A percentile compares a stretch with the other conserved stretches of the same genome.
These are phyloP conservation scores for Warburgia ugandensis DNA, from an alignment of 164 flowering plant genomes.

Conservation along the genomic window DNA sequence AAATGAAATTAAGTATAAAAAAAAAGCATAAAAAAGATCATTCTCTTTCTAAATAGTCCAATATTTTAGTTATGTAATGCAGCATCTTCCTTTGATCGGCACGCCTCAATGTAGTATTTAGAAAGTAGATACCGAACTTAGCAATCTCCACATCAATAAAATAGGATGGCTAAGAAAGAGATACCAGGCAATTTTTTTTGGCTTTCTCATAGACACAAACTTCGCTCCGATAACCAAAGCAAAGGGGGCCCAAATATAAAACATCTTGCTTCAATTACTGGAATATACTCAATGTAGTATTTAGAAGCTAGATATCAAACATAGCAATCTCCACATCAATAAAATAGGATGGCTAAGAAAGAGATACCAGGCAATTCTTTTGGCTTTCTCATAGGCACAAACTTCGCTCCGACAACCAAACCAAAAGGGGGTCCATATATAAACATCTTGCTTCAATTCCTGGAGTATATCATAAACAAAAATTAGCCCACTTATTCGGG, in stretches of 20 bases:
- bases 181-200: constrained; percentile 91
- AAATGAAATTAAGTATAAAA: too few relatives aligned
- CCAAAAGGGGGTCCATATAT: constrained; percentile 99
- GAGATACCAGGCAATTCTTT: constrained; percentile 80
- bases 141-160: neutral
- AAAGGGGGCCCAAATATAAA: too few relatives aligned
- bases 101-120: neutral
- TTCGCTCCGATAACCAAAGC: constrained; percentile 97
- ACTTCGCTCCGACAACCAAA: constrained; percentile 92
- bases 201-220: constrained; percentile 96
- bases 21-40: too few relatives aligned
- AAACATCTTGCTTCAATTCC: constrained; percentile 96
- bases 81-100: too few relatives aligned
- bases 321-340: neutral
- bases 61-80: too few relatives aligned
- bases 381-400: constrained; percentile 97
- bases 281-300: neutral
- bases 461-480: constrained; percentile 22
- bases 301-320: neutral
- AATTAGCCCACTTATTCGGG: too few relatives aligned
- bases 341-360: neutral
- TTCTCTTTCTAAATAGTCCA: too few relatives aligned
- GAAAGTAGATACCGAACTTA: neutral
- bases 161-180: neutral
- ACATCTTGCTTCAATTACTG: too few relatives aligned